Evolutionary conservation across 306 rosid species (phyloP), one percentile per base, ranked within the genome.

Genomic region (Lagenaria siceraria): DNA sequence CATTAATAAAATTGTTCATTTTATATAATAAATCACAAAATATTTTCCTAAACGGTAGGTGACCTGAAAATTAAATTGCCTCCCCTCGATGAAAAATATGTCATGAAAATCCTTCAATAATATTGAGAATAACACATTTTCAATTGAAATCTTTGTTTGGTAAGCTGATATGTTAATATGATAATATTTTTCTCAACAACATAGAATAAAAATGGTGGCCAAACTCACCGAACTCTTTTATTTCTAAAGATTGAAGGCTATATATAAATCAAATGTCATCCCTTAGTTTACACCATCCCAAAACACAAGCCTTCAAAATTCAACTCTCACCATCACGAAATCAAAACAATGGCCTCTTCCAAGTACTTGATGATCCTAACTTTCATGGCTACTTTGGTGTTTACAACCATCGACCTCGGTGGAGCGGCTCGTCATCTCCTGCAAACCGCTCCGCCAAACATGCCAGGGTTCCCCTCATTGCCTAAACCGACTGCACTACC

Each of bases 341-440:
- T 19, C 6, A 29, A 25, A 13, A 68, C 42, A 77, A 77, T 60
- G 79, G 60, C 46, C 2, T 77, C 79, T 40, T 19, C 56, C 38
- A 60, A 29, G 27, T 60, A 14, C 56, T 77, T 60, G 7, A 46
- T 46, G 17, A 61, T 19, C 79, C 11, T 77, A 17, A 27, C 58
- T 38, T 46, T 77, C 43, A 56, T 42, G 27, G 58, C 51, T 59
- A 31, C 27, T 60, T 43, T 56, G 42, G 36, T 61, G 51, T 76
- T 76, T 24, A 25, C 72, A 1, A 13, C 54, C 71, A 25, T 77
- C 19, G 11, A 61, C 59, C 8, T 10, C 9, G 6, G 72, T 0
- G 31, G 36, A 42, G 79, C 79, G 0, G 72, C 79, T 77, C 79
- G 79, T 42, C 35, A 19, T 77, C 79, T 77, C 56, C n/a, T 77